These are phyloP conservation scores for Pyrenula aspistea DNA, from an alignment of 495 filamentous ascomycete species.

Conservation along the genomic window DNA sequence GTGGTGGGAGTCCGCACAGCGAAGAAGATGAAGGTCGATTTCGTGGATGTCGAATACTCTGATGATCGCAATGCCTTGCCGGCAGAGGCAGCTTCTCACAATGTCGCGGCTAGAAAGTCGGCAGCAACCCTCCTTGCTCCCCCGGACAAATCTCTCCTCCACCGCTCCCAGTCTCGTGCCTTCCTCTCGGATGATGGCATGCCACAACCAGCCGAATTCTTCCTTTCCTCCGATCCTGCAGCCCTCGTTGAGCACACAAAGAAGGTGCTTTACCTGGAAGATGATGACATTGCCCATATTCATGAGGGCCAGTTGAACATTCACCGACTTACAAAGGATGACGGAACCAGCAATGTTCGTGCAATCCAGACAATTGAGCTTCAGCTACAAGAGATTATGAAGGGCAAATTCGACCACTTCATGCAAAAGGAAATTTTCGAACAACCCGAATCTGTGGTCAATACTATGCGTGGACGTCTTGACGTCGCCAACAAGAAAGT, in stretches of 20 bases:
- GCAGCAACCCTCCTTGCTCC: constrained; percentile 70
- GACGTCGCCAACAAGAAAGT: constrained; percentile 87
- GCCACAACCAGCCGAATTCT: constrained; percentile 97
- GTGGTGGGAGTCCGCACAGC: constrained; percentile 91
- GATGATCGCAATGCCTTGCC: constrained; percentile 73
- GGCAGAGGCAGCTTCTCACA: constrained; percentile 91
- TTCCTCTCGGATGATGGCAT: constrained; percentile 97
- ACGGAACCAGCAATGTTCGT: constrained; percentile 91
- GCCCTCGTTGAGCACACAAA: constrained; percentile 99
- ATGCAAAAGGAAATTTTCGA: constrained; percentile 99
- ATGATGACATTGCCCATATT: constrained; percentile 98
- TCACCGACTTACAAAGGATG: constrained; percentile 90
- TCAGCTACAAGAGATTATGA: constrained; percentile 99
- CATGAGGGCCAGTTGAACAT: constrained; percentile 98
- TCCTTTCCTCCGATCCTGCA: constrained; percentile 93
- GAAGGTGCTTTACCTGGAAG: constrained; percentile 98
- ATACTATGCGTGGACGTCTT: constrained; percentile 98
- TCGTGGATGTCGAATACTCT: constrained; percentile 94
- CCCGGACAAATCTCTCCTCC: constrained; percentile 91
- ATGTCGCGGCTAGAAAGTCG: constrained; percentile 89
- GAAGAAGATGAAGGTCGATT: constrained; percentile 99
- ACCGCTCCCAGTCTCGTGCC: constrained; percentile 93
- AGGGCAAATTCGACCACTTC: constrained; percentile 99
- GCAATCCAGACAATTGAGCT: constrained; percentile 97
- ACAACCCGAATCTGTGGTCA: constrained; percentile 97